phyloP scores from a whole-genome alignment of 805 yeast genomes.

The Candida michaelii region DNA sequence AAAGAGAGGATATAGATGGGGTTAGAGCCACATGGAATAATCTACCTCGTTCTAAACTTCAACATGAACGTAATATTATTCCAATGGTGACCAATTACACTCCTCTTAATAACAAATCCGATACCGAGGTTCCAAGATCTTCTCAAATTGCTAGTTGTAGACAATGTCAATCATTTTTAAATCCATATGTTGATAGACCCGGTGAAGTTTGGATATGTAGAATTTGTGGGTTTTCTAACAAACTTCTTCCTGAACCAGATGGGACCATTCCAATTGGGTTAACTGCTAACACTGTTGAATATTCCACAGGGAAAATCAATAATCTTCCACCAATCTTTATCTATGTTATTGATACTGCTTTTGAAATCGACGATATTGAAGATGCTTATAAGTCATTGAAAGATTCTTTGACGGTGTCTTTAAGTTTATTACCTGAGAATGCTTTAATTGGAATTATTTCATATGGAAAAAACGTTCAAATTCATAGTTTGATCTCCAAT shows the following conservation, averaged over 20 bases:
- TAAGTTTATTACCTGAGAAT: conserved; percentile 83
- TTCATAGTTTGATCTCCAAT: conserved; percentile 56
- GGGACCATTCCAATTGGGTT: conserved; percentile 67
- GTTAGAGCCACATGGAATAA: conserved; percentile 57
- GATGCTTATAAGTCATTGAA: conserved; percentile 84
- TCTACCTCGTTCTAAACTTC: conserved; percentile 84
- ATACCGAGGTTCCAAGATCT: conserved; percentile 58
- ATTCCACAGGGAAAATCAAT: conserved; percentile 76
- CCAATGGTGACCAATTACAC: conserved; percentile 95
- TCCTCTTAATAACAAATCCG: conserved; percentile 82
- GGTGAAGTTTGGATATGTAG: conserved; percentile 82
- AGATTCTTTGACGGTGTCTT: conserved; percentile 64
- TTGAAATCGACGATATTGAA: conserved; percentile 72
- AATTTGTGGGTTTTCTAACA: conserved; percentile 74
- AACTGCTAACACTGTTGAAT: conserved; percentile 77
- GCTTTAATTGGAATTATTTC: conserved; percentile 86
- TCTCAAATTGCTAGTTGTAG: conserved; percentile 32
- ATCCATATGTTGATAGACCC: conserved; percentile 81
- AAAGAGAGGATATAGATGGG: conserved; percentile 46
- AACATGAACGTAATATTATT: conserved; percentile 87
- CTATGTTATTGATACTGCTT: conserved; percentile 66
- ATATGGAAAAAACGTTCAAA: conserved; percentile 85
- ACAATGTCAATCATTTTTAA: conserved; percentile 80
- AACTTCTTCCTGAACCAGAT: conserved; percentile 44
- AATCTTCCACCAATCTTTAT: conserved; percentile 83